A percentile compares a stretch with the other conserved stretches of the same genome.
Conservation (phyloP, 805 yeast genomes). For the Debaryomyces castellii region DNA sequence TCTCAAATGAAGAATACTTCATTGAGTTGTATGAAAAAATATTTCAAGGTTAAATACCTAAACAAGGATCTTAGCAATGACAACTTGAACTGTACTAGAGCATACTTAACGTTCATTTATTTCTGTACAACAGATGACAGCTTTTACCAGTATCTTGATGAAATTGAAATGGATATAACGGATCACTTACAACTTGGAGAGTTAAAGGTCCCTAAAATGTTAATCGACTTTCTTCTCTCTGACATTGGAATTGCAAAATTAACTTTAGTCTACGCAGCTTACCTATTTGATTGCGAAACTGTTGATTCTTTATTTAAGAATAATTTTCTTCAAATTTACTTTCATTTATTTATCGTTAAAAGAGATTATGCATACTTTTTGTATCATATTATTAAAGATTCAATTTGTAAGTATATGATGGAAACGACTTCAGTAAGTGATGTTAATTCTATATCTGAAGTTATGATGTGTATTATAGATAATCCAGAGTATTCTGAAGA, state of each 20-base stretch:
- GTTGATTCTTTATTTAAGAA: slow-evolving; percentile 27
- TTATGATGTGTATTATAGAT: slow-evolving; percentile 20
- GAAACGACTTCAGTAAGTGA: slow-evolving; percentile 25
- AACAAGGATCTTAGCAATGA: slow-evolving; percentile 21
- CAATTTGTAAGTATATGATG: slow-evolving; percentile 26
- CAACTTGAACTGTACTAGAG: slow-evolving; percentile 10
- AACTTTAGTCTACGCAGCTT: slow-evolving; percentile 29
- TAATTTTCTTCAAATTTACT: slow-evolving; percentile 29
- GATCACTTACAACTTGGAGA: slow-evolving; percentile 12
- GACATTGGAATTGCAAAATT: slow-evolving; percentile 18
- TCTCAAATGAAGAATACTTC: slow-evolving; percentile 57
- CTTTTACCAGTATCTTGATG: slow-evolving; percentile 22
- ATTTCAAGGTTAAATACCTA: slow-evolving; percentile 43
- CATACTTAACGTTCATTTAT: slow-evolving; percentile 34
- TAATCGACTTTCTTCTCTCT: slow-evolving; percentile 24
- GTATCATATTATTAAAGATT: slow-evolving; percentile 29
- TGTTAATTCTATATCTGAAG: slow-evolving; percentile 26
- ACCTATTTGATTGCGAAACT: slow-evolving; percentile 26
- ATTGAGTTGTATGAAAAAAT: slow-evolving; percentile 39
- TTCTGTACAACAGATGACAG: slow-evolving; percentile 23
- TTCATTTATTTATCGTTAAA: slow-evolving; percentile 20
- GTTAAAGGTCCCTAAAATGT: slow-evolving; percentile 24
- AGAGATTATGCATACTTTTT: slow-evolving; percentile 22
- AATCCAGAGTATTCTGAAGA: slow-evolving; percentile 17
- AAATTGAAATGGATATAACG: slow-evolving; percentile 17